Evolutionary conservation across 768 basidiomycete species (phyloP), one percentile per base, ranked within the genome.

Genomic region (Rhizopogon salebrosus): DNA sequence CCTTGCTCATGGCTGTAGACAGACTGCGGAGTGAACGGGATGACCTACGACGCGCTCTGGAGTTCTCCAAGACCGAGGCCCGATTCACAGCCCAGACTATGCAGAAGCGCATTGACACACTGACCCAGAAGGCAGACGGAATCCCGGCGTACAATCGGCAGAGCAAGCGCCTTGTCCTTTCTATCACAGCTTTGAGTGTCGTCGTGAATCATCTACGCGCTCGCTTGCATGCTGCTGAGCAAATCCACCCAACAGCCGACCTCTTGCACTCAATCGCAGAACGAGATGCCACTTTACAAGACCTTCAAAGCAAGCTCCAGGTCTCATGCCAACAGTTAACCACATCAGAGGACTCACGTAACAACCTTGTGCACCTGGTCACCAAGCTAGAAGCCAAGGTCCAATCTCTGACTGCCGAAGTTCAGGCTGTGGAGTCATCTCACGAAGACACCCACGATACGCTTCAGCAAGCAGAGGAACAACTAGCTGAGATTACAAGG

Each of bases 1-100:
- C 77, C 36, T 72, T 90, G 22, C 71, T 90, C 46, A 66, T 66
- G 24, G 82, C 87, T 1, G 72, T 88, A 39, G 79, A 82, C n/a
- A 80, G 88, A 31, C 71, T 90, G 41, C 82, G 89, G 4, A 64
- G 66, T 4, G 87, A 91, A 58, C 76, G 88, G 4, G 84, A 90
- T 56, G 71, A 67, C 41, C 74, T 89, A 24, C 76, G 76, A 48
- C 76, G 83, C 6, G 77, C 85, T 50, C 66, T 91, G 13, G 76
- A 86, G 45, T 92, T 90, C 66, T 70, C 85, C 50, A 77, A 86
- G 57, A 72, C 75, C 3, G 89, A 92, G 67, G 80, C 81, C 23
- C 79, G 72, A 57, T 85, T 88, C 59, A 71, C 80, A 2, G 75
- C 82, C 14, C 78, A 88, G 54, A 77, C 82, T 0, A 65, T 85